Base-by-base conservation (phyloP, 257 asterid genomes). In the Salvia miltiorrhiza region DNA sequence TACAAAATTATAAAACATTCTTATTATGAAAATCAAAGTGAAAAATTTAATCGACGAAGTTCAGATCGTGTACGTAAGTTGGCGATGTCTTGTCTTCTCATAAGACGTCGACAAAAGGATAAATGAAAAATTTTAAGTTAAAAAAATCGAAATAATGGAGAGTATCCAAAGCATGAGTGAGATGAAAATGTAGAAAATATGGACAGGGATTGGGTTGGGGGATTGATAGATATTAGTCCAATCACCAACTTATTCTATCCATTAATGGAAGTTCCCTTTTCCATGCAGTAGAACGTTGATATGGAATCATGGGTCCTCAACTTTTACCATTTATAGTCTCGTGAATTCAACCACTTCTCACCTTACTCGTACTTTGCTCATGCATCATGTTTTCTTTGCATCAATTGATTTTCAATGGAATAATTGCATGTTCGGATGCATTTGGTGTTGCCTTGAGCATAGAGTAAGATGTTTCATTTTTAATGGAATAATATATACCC, bases 351-450 rank as follows among this genome's bases (percentile, higher is more conserved):
- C 14, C 32, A 37, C 37, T 20, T 52, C 32, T 21, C 52, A 47
- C 54, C 7, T 47, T 17, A 47, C 21, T 47, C 16, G 19, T 55
- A 26, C 45, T 54, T 57, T 40, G 7, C 62, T 7, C 65, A 69
- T 69, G 56, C 56, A 55, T 55, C 24, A 55, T 55, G 56, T 24
- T 68, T 39, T 23, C 63, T 37, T 16, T 37, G 23, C 39, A 58
- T 23, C 33, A 10, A 9, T 20, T 20, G 14, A 20, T 50, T 20
- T 50, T 12, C 0, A 5, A 5, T 12, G 4, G 9, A 54, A 55
- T 13, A 54, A 0, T 54, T 52, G 19, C 39, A 55, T 11, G 17
- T 24, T 55, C 39, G 4, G 4, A 20, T 21, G 33, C 19, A 54
- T 26, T 5, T 54, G 0, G 37, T 54, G 5, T 54, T 54, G 20